Base-by-base conservation (phyloP, 768 basidiomycete genomes). In the Ephemerocybe angulata region DNA sequence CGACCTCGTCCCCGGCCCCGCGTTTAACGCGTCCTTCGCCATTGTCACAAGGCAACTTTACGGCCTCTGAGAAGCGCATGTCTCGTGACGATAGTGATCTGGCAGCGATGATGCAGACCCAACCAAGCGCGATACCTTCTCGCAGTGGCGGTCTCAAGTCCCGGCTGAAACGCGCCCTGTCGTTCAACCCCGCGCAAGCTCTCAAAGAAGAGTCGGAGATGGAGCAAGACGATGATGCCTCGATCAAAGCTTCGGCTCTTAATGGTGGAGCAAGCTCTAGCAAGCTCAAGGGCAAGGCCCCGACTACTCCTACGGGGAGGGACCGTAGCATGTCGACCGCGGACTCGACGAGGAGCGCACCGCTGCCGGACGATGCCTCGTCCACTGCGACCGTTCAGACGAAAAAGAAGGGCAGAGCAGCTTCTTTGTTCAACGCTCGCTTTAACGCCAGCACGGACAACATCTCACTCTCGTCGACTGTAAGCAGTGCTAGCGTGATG, bases 401-500 rank as follows among this genome's bases (percentile, higher is more conserved):
- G 8, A 90, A 89, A 78, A 90, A 88, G 72, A 83, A 82, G 66
- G 80, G 82, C 40, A 84, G 86, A 17, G 85, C 84, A 0, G 83
- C 86, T 40, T 79, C 84, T 21, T 67, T 98, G 60, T 95, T 98
- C 79, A 97, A 93, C 69, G 83, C 89, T 59, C 85, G 88, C 58
- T 72, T 90, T 63, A 95, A 96, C 67, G 83, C 86, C 35, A 88
- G 86, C 52, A 94, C 93, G 33, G 93, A 96, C 69, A 96, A 96
- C 70, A 96, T 98, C 60, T 97, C 94, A 25, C 81, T 98, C 35
- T 90, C 88, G 19, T 94, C 91, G 7, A 97, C 96, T 42, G 95
- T 97, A 62, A 91, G 88, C 59, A 92, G 89, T 49, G 96, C 96
- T 21, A 93, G 90, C 41, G 88, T 98, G 68, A 96, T 98, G 83